Base-by-base conservation (phyloP, 495 filamentous ascomycete species). In the Neurospora sp. region DNA sequence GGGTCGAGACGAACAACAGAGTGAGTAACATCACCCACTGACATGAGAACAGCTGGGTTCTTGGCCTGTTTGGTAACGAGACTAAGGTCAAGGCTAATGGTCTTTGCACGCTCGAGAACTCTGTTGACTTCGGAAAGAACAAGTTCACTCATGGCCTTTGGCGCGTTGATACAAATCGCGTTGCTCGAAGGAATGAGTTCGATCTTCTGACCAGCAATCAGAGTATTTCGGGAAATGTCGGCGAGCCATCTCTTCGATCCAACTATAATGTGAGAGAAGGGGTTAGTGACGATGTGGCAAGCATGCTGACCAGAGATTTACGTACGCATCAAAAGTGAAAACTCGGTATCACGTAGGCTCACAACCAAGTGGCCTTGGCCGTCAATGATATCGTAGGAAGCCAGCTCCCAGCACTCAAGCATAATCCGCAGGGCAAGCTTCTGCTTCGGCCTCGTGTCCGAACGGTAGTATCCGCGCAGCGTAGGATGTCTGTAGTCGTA, bases 21-120 rank as follows among this genome's bases (percentile, higher is more conserved):
- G 71, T 84, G 84, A 14, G 84, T 86, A 27, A 86, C 73, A 8
- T 77, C 79, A 7, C 78, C 82, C 20, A 86, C 70, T 70, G 85
- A 81, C 42, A 82, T 75, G 3, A 87, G 74, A 2, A 80, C 44
- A 6, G 71, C 73, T 31, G 76, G 72, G 9, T 74, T 68, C 10
- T 82, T 48, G 22, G 73, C 61, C 14, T 77, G 40, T 1, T 75
- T 40, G 5, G 76, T 70, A 40, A 82, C 31, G 3, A 80, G 70
- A 31, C 71, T 53, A 37, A 70, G 69, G 22, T 74, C 59, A 37
- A 78, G 74, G 6, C 73, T 65, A 38, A 68, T 38, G 17, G 72
- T 75, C 72, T 74, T 74, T 4, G 76, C 76, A 3, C 74, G 69
- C n/a, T 76, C 68, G 6, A 86, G 75, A 10, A 76, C 22, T 0